Percentiles rank a stretch among this genome's conserved stretches.
Conservation (phyloP, 2,329 filamentous ascomycete genomes). For the Didymellaceae sp. region DNA sequence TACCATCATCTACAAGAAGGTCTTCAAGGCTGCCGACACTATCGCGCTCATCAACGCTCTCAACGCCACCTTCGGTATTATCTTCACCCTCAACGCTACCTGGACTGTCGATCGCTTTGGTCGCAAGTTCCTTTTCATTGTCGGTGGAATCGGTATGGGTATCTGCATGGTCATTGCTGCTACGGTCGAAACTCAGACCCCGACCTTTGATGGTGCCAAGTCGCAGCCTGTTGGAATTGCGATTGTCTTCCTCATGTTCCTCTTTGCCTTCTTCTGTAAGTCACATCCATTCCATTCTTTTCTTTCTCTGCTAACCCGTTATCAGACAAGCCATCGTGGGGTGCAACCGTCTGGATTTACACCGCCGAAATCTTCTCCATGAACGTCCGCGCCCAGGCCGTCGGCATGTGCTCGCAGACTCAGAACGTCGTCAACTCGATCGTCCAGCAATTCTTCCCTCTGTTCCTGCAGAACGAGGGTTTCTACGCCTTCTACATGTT, state of each 20-base stretch:
- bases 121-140: slow-evolving; percentile 71
- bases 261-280: slow-evolving; percentile 69
- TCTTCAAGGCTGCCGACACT: slow-evolving; percentile 62
- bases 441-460: slow-evolving; percentile 74
- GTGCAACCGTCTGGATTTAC: slow-evolving; percentile 74
- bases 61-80: slow-evolving; percentile 74
- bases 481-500: slow-evolving; percentile 65
- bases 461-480: slow-evolving; percentile 65
- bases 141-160: slow-evolving; percentile 72
- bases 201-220: slow-evolving; percentile 62
- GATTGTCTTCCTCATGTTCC: slow-evolving; percentile 72
- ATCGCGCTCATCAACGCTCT: slow-evolving; percentile 77
- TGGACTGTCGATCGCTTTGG: slow-evolving; percentile 78
- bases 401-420: slow-evolving; percentile 67
- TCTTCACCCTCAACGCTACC: slow-evolving; percentile 75
- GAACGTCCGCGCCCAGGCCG: slow-evolving; percentile 74
- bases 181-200: slow-evolving; percentile 64
- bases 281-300: slow-evolving; percentile 4
- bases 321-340: slow-evolving; percentile 71
- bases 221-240: slow-evolving; percentile 66
- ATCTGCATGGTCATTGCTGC: slow-evolving; percentile 73
- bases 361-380: slow-evolving; percentile 73
- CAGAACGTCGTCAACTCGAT: slow-evolving; percentile 70
- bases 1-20: slow-evolving; percentile 75
- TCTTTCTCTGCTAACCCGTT: slow-evolving; percentile 30